Evolutionary conservation across 768 basidiomycete genomes (phyloP).

Genomic region (Auricularia sp.): DNA sequence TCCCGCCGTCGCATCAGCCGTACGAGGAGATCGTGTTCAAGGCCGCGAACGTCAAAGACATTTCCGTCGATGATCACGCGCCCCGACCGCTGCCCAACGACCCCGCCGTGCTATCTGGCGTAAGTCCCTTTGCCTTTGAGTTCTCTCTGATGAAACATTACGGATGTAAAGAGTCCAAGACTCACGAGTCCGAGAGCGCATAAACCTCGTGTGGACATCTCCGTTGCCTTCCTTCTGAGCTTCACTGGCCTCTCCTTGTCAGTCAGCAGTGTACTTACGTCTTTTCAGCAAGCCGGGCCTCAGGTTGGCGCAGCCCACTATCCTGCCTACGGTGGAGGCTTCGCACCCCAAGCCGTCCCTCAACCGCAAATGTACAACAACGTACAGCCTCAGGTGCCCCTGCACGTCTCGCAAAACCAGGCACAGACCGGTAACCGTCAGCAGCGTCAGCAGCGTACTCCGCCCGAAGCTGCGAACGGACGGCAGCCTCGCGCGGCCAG

Average conservation of each 20-base stretch:
- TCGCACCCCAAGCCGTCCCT: background rate
- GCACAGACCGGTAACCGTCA: slow-evolving; percentile 16
- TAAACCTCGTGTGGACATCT: slow-evolving; percentile 38
- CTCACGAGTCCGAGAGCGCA: slow-evolving; percentile 35
- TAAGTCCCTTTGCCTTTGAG: slow-evolving; percentile 29
- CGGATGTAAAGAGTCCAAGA: slow-evolving; percentile 35
- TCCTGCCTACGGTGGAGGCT: background rate
- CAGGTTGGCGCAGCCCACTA: background rate
- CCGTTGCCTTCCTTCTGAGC: slow-evolving; percentile 57
- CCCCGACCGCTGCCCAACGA: slow-evolving; percentile 43
- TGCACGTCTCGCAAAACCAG: slow-evolving; percentile 15
- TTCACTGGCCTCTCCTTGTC: background rate
- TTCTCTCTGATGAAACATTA: slow-evolving; percentile 31
- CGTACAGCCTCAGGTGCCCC: slow-evolving; percentile 1
- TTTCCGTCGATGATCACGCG: slow-evolving; percentile 66
- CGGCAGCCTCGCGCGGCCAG: slow-evolving; percentile 38
- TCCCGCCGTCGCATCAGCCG: slow-evolving; percentile 72
- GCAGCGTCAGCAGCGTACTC: slow-evolving; percentile 17
- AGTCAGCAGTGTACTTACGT: background rate
- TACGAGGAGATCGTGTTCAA: slow-evolving; percentile 89
- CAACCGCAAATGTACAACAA: background rate
- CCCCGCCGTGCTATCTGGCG: slow-evolving; percentile 67
- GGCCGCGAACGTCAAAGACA: slow-evolving; percentile 81
- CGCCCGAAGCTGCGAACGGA: slow-evolving; percentile 27
- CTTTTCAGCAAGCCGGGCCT: background rate